phyloP scores from a whole-genome alignment of 2,329 filamentous ascomycete genomes.

The Macrophomina tecta region DNA sequence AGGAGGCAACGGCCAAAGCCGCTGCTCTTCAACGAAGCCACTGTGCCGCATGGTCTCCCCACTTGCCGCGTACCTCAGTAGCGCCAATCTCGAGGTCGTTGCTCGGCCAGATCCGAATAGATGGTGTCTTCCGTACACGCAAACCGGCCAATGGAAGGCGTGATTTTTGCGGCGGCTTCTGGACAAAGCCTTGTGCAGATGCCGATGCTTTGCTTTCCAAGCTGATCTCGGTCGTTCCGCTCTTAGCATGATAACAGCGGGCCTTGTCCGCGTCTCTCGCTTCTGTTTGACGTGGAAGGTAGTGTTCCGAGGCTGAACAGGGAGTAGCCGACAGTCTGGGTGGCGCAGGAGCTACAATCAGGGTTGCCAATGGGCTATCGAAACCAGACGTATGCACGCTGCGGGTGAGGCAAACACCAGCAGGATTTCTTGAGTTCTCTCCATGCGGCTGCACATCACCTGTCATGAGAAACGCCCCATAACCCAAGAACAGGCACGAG shows the following conservation, averaged over 20 bases:
- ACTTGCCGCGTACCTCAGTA: not conserved
- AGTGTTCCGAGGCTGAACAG: slow-evolving; percentile 2
- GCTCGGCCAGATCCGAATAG: slow-evolving; percentile 1
- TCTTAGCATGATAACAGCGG: not conserved
- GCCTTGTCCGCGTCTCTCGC: not conserved
- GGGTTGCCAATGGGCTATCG: not conserved
- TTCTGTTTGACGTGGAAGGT: slow-evolving; percentile 5
- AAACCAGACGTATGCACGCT: not conserved
- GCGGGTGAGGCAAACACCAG: not conserved
- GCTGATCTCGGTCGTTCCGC: not conserved
- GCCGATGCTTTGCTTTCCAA: not conserved
- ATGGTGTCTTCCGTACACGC: not conserved
- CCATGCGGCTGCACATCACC: not conserved
- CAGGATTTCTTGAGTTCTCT: not conserved
- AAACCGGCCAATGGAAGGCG: not conserved
- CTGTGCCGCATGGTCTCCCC: not conserved
- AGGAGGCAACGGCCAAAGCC: not conserved
- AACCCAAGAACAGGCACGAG: slow-evolving; percentile 1
- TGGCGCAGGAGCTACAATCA: not conserved
- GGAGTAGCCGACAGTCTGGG: not conserved
- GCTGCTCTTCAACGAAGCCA: not conserved
- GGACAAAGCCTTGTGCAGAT: not conserved
- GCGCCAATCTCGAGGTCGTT: not conserved
- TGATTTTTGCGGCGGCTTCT: not conserved
- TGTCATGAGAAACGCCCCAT: not conserved